Base-by-base conservation (phyloP, 164 flowering plant genomes). In the Magnolia changhungtana region DNA sequence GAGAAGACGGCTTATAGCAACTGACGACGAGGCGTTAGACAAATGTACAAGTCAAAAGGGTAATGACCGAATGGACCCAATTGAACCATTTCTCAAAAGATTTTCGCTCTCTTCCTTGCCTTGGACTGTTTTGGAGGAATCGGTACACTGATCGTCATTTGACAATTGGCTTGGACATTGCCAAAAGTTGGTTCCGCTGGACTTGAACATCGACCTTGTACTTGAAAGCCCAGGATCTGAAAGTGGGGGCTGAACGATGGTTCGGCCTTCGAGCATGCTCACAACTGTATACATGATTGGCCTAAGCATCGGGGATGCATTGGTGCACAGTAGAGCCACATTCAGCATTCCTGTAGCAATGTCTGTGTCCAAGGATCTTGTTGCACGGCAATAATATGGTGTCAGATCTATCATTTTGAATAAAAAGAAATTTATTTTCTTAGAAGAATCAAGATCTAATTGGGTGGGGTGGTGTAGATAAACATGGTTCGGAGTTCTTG, bases 291-390 rank as follows among this genome's bases (percentile, higher is more conserved):
- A 84, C 88, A 89, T 89, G 27, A 78, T 82, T 1, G 90, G 92
- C 78, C 92, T 77, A 4, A 89, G 88, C 10, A 90, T 81, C 0
- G 90, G 90, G 24, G 91, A 82, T 63, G 89, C 89, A 76, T 87
- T 87, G 63, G 91, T 87, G 83, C 92, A 87, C 69, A 86, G 9
- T 27, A 88, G 85, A 75, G 90, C 90, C 71, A 89, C 86, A 74
- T 88, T 86, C 4, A 89, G 81, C 87, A 89, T 86, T 20, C 74
- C 63, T 79, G 81, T 80, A 63, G 87, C 91, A 1, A 14, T 52
- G 29, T 27, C 29, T 27, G 29, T 52, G 13, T 14, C 59, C 59
- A 52, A 8, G 59, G 14, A 9, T 52, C 61, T 16, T 55, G 61
- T 11, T 55, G 16, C 13, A 55, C 3, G 13, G 61, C 61, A 55